Evolutionary conservation across 805 yeast genomes (phyloP).

Genomic region (Candida arabinofermentans): DNA sequence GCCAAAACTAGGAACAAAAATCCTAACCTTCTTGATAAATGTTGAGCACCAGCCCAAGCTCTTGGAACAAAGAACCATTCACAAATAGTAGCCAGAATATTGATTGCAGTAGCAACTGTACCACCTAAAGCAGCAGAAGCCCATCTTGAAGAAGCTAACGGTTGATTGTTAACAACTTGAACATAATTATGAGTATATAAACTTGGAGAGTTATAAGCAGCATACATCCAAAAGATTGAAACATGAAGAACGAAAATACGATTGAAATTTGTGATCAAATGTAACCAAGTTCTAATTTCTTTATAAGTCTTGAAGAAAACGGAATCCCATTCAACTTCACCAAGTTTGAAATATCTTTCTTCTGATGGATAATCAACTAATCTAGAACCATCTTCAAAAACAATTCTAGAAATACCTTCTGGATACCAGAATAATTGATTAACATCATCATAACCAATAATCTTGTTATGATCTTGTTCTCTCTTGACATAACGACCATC

Average conservation of each 20-base stretch:
- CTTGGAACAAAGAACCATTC: constrained; percentile 98
- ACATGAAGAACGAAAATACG: constrained; percentile 97
- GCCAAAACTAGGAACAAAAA: constrained; percentile 64
- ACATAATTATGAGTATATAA: constrained; percentile 82
- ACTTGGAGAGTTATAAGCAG: constrained; percentile 88
- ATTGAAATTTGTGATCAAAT: constrained; percentile 88
- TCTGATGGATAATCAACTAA: constrained; percentile 84
- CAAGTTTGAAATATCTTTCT: constrained; percentile 85
- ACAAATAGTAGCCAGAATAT: constrained; percentile 79
- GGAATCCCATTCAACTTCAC: constrained; percentile 88
- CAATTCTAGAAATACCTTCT: constrained; percentile 93
- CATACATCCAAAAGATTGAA: constrained; percentile 90
- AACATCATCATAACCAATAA: constrained; percentile 95
- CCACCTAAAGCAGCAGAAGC: constrained; percentile 93
- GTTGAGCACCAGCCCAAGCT: constrained; percentile 99
- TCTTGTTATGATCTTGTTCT: constrained; percentile 76
- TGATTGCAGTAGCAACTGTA: constrained; percentile 74
- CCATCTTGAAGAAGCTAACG: constrained; percentile 90
- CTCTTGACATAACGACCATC: constrained; percentile 83
- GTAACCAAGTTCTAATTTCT: constrained; percentile 97
- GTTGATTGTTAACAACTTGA: constrained; percentile 79
- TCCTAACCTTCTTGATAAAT: constrained; percentile 80
- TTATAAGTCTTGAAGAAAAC: constrained; percentile 94
- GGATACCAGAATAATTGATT: constrained; percentile 99
- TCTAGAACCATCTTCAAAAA: constrained; percentile 88